Evolutionary conservation across 495 filamentous ascomycete genomes (phyloP).

Genomic region (Penicillium daleae): DNA sequence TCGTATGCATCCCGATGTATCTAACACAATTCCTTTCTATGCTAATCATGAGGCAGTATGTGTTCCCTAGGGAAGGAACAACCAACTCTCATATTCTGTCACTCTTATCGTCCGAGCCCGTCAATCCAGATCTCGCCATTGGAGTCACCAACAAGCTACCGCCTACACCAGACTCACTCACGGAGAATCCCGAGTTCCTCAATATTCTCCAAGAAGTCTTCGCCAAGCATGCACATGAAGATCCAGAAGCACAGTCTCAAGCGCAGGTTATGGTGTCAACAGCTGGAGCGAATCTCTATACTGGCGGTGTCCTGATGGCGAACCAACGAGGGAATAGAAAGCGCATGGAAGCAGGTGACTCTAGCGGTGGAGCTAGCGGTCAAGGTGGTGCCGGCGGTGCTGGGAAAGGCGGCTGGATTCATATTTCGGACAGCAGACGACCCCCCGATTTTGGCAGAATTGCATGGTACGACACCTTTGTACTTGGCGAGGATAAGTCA

Average conservation of each 20-base stretch:
- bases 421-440: slow-evolving; percentile 80
- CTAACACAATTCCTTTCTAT: slow-evolving; percentile 1
- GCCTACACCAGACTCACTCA: slow-evolving; percentile 75
- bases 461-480: slow-evolving; percentile 58
- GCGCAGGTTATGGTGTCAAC: slow-evolving; percentile 80
- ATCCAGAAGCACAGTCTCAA: slow-evolving; percentile 73
- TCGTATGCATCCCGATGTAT: slow-evolving; percentile 41
- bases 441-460: slow-evolving; percentile 91
- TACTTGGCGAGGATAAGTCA: not conserved
- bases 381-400: slow-evolving; percentile 85
- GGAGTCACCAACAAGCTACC: slow-evolving; percentile 74
- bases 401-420: slow-evolving; percentile 84
- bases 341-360: slow-evolving; percentile 53
- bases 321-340: slow-evolving; percentile 39
- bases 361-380: slow-evolving; percentile 74
- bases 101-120: slow-evolving; percentile 74
- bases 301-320: slow-evolving; percentile 66
- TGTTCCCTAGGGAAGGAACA: slow-evolving; percentile 58
- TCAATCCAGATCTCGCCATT: slow-evolving; percentile 68
- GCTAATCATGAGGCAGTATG: slow-evolving; percentile 61
- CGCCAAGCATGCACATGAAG: slow-evolving; percentile 66
- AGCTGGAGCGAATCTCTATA: slow-evolving; percentile 70
- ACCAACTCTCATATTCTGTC: slow-evolving; percentile 63
- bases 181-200: slow-evolving; percentile 77
- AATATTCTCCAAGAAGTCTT: slow-evolving; percentile 75